Conservation (phyloP, 805 yeast genomes). For the Candida jianshihensis region DNA sequence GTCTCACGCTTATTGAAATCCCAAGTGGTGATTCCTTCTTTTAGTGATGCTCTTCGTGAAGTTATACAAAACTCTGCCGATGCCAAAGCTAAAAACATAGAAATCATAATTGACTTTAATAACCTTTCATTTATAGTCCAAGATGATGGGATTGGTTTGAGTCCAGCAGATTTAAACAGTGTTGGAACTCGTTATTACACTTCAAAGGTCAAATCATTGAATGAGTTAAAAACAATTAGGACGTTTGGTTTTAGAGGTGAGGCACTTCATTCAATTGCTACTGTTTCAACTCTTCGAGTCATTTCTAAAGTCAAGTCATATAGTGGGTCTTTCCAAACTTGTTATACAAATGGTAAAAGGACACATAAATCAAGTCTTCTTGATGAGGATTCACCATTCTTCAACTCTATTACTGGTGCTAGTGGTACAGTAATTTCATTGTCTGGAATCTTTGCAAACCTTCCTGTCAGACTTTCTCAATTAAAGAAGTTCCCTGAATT, state of each 20-base stretch:
- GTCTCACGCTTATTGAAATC: conserved; percentile 9
- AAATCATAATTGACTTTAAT: conserved; percentile 29
- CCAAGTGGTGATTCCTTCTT: conserved; percentile 24
- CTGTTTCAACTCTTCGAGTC: conserved; percentile 38
- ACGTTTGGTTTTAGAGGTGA: conserved; percentile 73
- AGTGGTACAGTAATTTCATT: conserved; percentile 36
- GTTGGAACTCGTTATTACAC: conserved; percentile 47
- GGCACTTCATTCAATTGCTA: conserved; percentile 51
- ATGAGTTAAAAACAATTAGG: conserved; percentile 29
- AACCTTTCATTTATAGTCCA: conserved; percentile 32
- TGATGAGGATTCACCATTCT: conserved; percentile 3
- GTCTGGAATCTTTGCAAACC: conserved; percentile 32
- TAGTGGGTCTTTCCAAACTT: conserved; percentile 23
- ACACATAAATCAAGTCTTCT: conserved; percentile 7
- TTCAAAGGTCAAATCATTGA: conserved; percentile 39
- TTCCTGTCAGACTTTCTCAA: conserved; percentile 37
- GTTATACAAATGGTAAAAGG: conserved; percentile 8
- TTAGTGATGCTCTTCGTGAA: conserved; percentile 40
- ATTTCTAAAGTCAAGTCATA: conserved; percentile 34
- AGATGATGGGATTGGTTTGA: conserved; percentile 74
- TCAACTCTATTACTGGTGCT: not conserved
- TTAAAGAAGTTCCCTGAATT: conserved; percentile 17
- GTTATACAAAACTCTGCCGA: conserved; percentile 51
- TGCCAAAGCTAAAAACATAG: conserved; percentile 36
- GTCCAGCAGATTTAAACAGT: conserved; percentile 34